A percentile compares a stretch with the other conserved stretches of the same genome.
phyloP scores from a whole-genome alignment of 202 grass and related monocot species.

The Schoenoplectus tabernaemontani region DNA sequence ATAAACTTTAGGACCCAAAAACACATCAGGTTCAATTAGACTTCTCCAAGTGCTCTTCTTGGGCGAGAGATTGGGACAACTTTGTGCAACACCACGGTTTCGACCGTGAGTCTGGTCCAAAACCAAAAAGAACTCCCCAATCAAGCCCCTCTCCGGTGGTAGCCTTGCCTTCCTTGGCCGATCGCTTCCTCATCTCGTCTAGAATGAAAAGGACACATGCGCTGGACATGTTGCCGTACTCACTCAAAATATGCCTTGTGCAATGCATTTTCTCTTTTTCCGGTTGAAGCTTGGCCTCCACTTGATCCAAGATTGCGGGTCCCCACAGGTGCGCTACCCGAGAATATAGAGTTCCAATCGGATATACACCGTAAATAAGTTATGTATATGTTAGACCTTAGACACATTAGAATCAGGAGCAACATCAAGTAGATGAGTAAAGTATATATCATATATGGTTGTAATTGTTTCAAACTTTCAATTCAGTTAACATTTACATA shows the following conservation, averaged over 20 bases:
- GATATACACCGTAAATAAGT: background rate
- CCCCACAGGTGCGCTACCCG: constrained; percentile 28
- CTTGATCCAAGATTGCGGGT: constrained; percentile 27
- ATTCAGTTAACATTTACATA: background rate
- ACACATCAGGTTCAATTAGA: background rate
- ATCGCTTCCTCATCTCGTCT: constrained; percentile 68
- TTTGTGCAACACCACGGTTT: constrained; percentile 60
- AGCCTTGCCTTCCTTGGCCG: constrained; percentile 48
- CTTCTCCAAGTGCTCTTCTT: background rate
- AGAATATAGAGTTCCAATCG: constrained; percentile 33
- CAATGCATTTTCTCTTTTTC: constrained; percentile 50
- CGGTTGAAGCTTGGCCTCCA: constrained; percentile 43
- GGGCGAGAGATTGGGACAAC: constrained; percentile 28
- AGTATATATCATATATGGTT: no score
- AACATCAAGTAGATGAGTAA: no score
- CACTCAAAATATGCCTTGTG: constrained; percentile 39
- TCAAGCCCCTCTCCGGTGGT: constrained; percentile 69
- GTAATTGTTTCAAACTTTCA: background rate
- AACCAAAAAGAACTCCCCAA: constrained; percentile 73
- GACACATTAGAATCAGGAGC: no score
- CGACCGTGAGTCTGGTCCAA: constrained; percentile 63
- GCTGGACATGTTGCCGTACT: constrained; percentile 81
- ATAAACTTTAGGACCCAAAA: background rate
- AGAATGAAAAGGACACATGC: constrained; percentile 77
- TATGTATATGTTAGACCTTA: background rate